These are phyloP conservation scores for Capsicum baccatum DNA, from an alignment of 257 asterid species.

Conservation along the genomic window DNA sequence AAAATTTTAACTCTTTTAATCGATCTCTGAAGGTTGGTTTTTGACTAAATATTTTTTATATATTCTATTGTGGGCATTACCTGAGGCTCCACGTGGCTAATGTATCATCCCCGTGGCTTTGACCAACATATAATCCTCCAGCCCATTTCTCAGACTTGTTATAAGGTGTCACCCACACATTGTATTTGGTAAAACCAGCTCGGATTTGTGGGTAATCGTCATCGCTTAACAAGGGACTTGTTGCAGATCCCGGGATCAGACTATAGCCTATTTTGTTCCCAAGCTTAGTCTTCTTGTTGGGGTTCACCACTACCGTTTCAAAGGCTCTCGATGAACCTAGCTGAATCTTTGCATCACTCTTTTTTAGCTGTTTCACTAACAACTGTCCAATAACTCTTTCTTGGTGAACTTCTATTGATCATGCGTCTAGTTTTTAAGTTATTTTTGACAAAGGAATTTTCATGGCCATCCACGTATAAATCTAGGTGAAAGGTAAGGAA, in stretches of 20 bases:
- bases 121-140: conserved; percentile 54
- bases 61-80: conserved; percentile 32
- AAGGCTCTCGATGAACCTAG: conserved; percentile 40
- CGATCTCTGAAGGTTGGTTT: too few species aligned
- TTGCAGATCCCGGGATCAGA: conserved; percentile 47
- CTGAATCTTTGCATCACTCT: conserved; percentile 47
- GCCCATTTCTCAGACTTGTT: conserved; percentile 66
- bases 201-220: conserved; percentile 56
- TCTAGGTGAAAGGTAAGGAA: too few species aligned
- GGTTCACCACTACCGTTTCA: conserved; percentile 52
- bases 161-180: conserved; percentile 64
- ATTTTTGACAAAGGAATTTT: too few species aligned
- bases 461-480: too few species aligned
- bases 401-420: conserved; percentile 31
- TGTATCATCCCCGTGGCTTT: conserved; percentile 56
- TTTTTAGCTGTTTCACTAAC: conserved; percentile 39
- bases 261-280: conserved; percentile 59
- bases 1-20: background rate
- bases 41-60: too few species aligned
- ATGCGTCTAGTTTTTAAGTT: conserved; percentile 20
- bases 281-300: conserved; percentile 51
- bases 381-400: conserved; percentile 61
- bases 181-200: conserved; percentile 50
- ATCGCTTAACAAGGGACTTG: conserved; percentile 40
- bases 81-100: conserved; percentile 53